Conservation (phyloP, 2,329 filamentous ascomycete species). For the Fusarium sambucinum region DNA sequence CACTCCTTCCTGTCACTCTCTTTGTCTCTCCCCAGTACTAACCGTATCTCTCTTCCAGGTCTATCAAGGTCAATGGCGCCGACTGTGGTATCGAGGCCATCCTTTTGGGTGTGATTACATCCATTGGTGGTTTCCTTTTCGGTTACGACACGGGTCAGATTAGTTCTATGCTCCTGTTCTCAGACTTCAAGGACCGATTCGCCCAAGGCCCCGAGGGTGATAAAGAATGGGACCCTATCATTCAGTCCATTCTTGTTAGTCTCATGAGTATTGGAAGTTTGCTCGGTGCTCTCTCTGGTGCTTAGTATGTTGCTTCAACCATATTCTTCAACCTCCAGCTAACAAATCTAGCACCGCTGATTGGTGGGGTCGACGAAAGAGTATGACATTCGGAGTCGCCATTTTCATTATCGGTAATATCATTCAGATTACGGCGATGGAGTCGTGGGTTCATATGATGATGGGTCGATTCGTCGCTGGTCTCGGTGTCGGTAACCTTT, state of each 20-base stretch:
- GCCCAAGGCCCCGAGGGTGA: slow-evolving; percentile 59
- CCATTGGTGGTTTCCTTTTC: slow-evolving; percentile 72
- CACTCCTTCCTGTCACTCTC: neutral
- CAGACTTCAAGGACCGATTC: slow-evolving; percentile 69
- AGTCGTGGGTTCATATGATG: slow-evolving; percentile 74
- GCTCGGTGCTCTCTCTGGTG: slow-evolving; percentile 65
- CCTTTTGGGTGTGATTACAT: slow-evolving; percentile 64
- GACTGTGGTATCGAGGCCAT: slow-evolving; percentile 57
- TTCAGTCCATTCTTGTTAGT: slow-evolving; percentile 66
- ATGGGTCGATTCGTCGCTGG: slow-evolving; percentile 75
- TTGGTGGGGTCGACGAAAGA: slow-evolving; percentile 68
- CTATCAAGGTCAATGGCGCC: slow-evolving; percentile 58
- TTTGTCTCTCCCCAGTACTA: neutral
- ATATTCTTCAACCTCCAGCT: neutral
- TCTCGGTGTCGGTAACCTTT: slow-evolving; percentile 75
- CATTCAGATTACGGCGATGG: slow-evolving; percentile 71
- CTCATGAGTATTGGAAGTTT: slow-evolving; percentile 68
- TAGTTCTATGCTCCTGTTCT: slow-evolving; percentile 62
- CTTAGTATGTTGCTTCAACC: slow-evolving; percentile 52
- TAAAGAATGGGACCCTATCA: slow-evolving; percentile 57
- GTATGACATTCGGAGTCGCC: slow-evolving; percentile 64
- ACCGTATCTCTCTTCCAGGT: slow-evolving; percentile 45
- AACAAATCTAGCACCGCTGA: slow-evolving; percentile 61
- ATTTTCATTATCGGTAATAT: slow-evolving; percentile 74
- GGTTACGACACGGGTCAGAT: slow-evolving; percentile 74